phyloP scores from a whole-genome alignment of 1,284 basidiomycete genomes.

The Rhizopogon hawkerae region DNA sequence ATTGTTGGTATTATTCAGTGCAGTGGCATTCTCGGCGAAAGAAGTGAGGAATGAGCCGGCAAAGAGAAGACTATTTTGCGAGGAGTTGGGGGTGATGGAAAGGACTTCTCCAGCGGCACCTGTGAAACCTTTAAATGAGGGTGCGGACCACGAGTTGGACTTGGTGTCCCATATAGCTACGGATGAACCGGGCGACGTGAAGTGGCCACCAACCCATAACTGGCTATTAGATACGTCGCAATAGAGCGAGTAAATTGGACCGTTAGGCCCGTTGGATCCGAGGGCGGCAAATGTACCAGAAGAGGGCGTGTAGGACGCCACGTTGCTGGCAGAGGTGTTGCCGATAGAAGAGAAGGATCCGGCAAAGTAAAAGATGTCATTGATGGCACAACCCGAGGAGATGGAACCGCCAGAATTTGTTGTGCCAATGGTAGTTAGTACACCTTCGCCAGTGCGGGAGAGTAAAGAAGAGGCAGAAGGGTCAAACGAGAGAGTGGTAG shows the following conservation, averaged over 20 bases:
- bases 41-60: conserved; percentile 79
- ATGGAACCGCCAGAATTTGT: conserved; percentile 67
- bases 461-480: conserved; percentile 62
- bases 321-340: conserved; percentile 49
- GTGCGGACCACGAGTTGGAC: conserved; percentile 59
- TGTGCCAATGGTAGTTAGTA: conserved; percentile 54
- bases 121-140: conserved; percentile 77
- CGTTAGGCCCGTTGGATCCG: conserved; percentile 58
- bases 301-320: conserved; percentile 65
- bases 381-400: conserved; percentile 55
- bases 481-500: conserved; percentile 50
- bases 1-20: conserved; percentile 58
- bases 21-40: conserved; percentile 53
- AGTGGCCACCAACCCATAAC: conserved; percentile 83
- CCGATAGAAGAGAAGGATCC: conserved; percentile 69
- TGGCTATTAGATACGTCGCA: conserved; percentile 69
- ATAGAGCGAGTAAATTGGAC: conserved; percentile 66
- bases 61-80: conserved; percentile 74
- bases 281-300: conserved; percentile 52
- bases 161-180: conserved; percentile 76
- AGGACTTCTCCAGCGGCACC: conserved; percentile 64
- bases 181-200: conserved; percentile 61
- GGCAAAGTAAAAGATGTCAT: conserved; percentile 61
- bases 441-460: conserved; percentile 54
- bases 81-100: conserved; percentile 70